Conservation (phyloP, 352 stramenopile genomes). For the Plasmopara muralis region DNA sequence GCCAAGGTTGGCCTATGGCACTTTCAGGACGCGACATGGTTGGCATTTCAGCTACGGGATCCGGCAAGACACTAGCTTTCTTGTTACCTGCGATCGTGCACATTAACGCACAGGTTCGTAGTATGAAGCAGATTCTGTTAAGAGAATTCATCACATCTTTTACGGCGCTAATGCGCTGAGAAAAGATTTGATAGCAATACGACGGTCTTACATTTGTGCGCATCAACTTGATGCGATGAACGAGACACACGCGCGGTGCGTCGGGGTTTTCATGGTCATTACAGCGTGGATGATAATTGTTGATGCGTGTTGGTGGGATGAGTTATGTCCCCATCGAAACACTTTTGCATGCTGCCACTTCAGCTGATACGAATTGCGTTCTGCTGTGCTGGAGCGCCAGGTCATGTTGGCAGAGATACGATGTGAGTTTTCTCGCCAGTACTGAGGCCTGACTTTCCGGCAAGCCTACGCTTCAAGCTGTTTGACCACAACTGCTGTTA, state of each 20-base stretch:
- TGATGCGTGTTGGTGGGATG: conserved; percentile 8
- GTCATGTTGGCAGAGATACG: conserved; percentile 18
- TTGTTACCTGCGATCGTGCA: conserved; percentile 99
- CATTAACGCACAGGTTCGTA: conserved; percentile 98
- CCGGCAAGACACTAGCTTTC: conserved; percentile 97
- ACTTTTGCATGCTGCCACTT: conserved; percentile 13
- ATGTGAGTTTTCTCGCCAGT: no score
- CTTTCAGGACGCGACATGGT: conserved; percentile 97
- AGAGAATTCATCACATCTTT: conserved; percentile 15
- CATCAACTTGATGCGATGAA: conserved; percentile 14
- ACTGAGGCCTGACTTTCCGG: background rate
- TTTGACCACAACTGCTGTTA: conserved; percentile 17
- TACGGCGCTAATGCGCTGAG: conserved; percentile 22
- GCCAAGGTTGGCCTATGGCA: conserved; percentile 98
- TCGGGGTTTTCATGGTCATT: conserved; percentile 26
- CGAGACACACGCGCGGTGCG: conserved; percentile 15
- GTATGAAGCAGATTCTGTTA: conserved; percentile 26
- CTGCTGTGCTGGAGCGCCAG: conserved; percentile 19
- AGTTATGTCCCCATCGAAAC: background rate
- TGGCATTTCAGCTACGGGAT: conserved; percentile 96
- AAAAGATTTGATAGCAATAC: conserved; percentile 21
- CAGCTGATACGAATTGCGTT: conserved; percentile 19
- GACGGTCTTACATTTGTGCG: conserved; percentile 18
- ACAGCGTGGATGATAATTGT: conserved; percentile 16
- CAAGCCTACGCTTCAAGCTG: conserved; percentile 18